Conservation (phyloP, 768 basidiomycete species). For the Serpula lacrymans region DNA sequence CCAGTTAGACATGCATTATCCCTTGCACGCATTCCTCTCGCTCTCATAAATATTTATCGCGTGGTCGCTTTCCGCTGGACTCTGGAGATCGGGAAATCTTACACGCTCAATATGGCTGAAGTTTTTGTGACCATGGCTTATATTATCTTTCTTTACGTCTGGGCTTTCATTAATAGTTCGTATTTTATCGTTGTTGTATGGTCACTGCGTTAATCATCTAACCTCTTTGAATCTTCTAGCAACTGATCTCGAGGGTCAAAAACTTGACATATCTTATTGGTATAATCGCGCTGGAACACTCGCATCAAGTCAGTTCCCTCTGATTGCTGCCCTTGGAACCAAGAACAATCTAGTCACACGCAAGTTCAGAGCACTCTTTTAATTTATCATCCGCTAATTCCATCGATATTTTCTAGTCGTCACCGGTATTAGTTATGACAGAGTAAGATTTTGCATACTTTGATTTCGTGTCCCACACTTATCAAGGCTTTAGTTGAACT, state of each 20-base stretch:
- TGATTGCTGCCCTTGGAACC: slow-evolving; percentile 55
- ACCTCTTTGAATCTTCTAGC: too few species aligned
- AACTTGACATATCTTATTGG: slow-evolving; percentile 20
- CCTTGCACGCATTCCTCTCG: slow-evolving; percentile 18
- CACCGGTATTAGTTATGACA: slow-evolving; percentile 47
- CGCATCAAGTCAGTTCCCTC: slow-evolving; percentile 46
- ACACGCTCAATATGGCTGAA: slow-evolving; percentile 35
- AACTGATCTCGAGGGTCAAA: slow-evolving; percentile 15
- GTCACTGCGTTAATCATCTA: background rate
- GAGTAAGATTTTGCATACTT: slow-evolving; percentile 35
- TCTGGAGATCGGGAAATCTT: slow-evolving; percentile 26
- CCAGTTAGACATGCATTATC: slow-evolving; percentile 7
- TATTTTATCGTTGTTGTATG: background rate
- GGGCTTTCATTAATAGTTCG: slow-evolving; percentile 25
- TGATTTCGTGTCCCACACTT: background rate
- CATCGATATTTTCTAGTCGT: slow-evolving; percentile 32
- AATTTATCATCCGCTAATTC: background rate
- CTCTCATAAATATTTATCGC: slow-evolving; percentile 24
- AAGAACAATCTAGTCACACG: slow-evolving; percentile 54
- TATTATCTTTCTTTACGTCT: slow-evolving; percentile 23
- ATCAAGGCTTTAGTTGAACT: slow-evolving; percentile 24
- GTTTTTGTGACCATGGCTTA: slow-evolving; percentile 33
- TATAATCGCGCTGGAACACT: slow-evolving; percentile 39
- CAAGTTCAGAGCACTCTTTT: slow-evolving; percentile 16
- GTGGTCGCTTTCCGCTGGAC: slow-evolving; percentile 29